Evolutionary conservation across 139 green algal genomes (phyloP).

Genomic region (Klebsormidium nitens): DNA sequence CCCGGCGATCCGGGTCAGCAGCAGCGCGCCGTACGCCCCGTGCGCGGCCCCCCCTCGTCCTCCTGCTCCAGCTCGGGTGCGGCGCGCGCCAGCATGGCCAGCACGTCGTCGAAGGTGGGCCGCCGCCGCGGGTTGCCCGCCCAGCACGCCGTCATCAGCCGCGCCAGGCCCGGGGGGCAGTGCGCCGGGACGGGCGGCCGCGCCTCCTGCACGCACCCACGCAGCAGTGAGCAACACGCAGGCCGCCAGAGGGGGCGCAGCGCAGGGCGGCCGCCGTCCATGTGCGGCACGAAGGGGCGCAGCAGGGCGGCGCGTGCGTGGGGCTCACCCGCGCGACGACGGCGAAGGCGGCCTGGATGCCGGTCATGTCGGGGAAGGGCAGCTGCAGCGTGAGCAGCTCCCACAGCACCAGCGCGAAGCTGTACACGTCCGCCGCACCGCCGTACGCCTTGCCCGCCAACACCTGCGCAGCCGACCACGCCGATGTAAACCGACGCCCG

Average conservation of each 20-base stretch:
- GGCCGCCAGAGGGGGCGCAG: no score
- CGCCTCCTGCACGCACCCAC: no score
- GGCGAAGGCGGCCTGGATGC: constrained; percentile 54
- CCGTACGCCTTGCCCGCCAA: constrained; percentile 87
- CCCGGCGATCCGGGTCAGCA: no score
- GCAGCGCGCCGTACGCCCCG: no score
- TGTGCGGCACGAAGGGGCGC: no score
- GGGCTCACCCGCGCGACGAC: constrained; percentile 16
- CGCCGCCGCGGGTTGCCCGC: constrained; percentile 8
- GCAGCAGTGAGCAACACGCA: no score
- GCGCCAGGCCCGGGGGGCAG: constrained; percentile 27
- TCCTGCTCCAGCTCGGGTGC: not conserved
- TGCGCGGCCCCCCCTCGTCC: no score
- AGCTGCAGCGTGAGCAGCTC: constrained; percentile 74
- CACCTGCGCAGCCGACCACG: constrained; percentile 61
- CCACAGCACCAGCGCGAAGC: constrained; percentile 83
- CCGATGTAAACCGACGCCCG: not conserved
- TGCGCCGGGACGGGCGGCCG: no score
- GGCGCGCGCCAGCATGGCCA: constrained; percentile 11
- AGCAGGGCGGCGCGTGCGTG: no score
- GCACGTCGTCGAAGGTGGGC: constrained; percentile 23
- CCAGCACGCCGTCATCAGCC: constrained; percentile 28
- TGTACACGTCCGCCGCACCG: constrained; percentile 78
- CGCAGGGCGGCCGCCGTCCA: no score
- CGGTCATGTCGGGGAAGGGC: constrained; percentile 74